Evolutionary conservation across 2,329 filamentous ascomycete genomes (phyloP).

Genomic region (Stemphylium beticola): DNA sequence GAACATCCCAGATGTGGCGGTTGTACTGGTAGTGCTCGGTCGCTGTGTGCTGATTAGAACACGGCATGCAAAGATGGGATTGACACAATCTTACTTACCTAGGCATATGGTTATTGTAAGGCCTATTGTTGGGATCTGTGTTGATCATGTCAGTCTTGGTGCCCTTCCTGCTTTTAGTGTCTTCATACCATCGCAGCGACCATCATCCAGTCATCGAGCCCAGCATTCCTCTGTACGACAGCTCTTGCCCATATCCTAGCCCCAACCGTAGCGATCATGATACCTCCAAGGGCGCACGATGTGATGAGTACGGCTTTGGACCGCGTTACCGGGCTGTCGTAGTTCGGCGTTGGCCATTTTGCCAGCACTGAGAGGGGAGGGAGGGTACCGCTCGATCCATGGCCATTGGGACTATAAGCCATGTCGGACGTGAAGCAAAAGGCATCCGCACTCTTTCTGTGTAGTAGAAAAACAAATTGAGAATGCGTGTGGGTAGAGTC

Average conservation of each 20-base stretch:
- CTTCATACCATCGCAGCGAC: conserved; percentile 15
- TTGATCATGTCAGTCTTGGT: background rate
- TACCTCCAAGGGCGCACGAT: conserved; percentile 12
- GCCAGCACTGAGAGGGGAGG: conserved; percentile 18
- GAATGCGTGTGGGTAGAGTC: background rate
- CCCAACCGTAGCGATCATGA: conserved; percentile 14
- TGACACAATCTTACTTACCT: background rate
- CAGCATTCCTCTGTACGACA: conserved; percentile 18
- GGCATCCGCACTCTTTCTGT: too few species aligned
- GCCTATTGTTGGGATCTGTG: conserved; percentile 5
- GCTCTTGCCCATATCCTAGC: conserved; percentile 21
- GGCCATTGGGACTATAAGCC: conserved; percentile 1
- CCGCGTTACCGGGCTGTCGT: conserved; percentile 14
- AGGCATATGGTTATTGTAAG: background rate
- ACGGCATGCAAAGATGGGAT: background rate
- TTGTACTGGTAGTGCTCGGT: conserved; percentile 11
- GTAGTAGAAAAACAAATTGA: background rate
- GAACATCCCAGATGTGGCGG: conserved; percentile 27
- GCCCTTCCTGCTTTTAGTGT: too few species aligned
- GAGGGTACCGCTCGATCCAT: conserved; percentile 13
- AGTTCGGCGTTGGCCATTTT: conserved; percentile 24
- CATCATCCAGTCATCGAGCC: conserved; percentile 27
- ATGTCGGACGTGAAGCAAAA: background rate
- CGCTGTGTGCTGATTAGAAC: background rate
- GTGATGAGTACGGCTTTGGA: conserved; percentile 10